Evolutionary conservation across 257 asterid genomes (phyloP).

Genomic region (Phtheirospermum japonicum): DNA sequence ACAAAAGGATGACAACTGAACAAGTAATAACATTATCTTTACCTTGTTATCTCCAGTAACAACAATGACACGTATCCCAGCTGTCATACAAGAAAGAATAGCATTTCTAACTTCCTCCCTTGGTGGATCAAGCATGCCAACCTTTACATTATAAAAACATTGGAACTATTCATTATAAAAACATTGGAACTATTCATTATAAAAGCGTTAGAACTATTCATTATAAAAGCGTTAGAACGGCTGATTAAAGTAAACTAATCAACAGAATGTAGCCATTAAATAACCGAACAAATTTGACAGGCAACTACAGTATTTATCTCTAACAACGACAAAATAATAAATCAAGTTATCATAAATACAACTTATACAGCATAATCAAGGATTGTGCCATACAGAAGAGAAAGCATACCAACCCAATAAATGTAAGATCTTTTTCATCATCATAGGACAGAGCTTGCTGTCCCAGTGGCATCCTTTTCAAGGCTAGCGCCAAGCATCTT

Average conservation of each 20-base stretch:
- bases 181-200: conserved; percentile 22
- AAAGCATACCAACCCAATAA: conserved; percentile 99
- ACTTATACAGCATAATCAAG: conserved; percentile 19
- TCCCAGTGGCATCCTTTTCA: conserved; percentile 88
- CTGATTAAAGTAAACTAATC: conserved; percentile 9
- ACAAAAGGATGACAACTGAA: conserved; percentile 14
- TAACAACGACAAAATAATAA: conserved; percentile 18
- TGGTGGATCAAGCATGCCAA: conserved; percentile 99
- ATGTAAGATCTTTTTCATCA: conserved; percentile 92
- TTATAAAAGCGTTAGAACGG: too few species aligned
- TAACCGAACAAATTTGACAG: conserved; percentile 22
- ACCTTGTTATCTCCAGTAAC: conserved; percentile 99
- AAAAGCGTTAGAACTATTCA: too few species aligned
- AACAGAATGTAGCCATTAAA: conserved; percentile 15
- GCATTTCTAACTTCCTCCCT: conserved; percentile 96
- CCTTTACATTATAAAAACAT: conserved; percentile 44
- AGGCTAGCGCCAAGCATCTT: conserved; percentile 91
- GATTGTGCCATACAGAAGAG: conserved; percentile 41
- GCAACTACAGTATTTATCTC: not conserved
- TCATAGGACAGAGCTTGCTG: conserved; percentile 75
- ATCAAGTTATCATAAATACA: conserved; percentile 22
- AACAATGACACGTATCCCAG: conserved; percentile 98
- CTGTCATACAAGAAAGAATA: conserved; percentile 92
- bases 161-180: conserved; percentile 20
- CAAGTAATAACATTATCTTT: conserved; percentile 21